phyloP scores from a whole-genome alignment of 176 grass and related monocot genomes.

The Metroxylon sagu region DNA sequence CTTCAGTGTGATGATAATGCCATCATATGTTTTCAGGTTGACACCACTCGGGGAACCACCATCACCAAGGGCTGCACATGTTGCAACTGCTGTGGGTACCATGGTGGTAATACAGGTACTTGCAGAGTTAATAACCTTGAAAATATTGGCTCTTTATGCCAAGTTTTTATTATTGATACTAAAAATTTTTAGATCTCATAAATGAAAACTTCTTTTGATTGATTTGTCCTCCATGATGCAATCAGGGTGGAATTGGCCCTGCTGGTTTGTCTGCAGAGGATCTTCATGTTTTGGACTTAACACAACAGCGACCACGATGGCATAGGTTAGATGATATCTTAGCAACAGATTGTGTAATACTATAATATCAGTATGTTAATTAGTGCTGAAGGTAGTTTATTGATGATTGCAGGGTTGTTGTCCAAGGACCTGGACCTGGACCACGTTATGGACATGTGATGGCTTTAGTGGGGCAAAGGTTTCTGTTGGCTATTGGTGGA shows the following conservation, averaged over 20 bases:
- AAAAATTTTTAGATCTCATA: no score
- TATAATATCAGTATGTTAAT: neutral
- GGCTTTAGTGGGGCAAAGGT: conserved; percentile 95
- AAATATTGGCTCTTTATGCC: neutral
- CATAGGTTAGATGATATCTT: conserved; percentile 50
- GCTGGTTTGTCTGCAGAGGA: conserved; percentile 95
- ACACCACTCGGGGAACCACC: conserved; percentile 91
- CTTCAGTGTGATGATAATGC: neutral
- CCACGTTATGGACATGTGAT: conserved; percentile 95
- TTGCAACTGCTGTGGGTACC: conserved; percentile 92
- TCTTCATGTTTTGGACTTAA: conserved; percentile 93
- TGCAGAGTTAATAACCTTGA: neutral
- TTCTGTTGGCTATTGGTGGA: conserved; percentile 90
- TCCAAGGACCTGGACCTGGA: conserved; percentile 93
- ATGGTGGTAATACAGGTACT: conserved; percentile 99
- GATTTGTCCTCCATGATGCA: conserved; percentile 7
- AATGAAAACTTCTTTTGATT: neutral
- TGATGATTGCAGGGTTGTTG: conserved; percentile 56
- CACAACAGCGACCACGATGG: conserved; percentile 83
- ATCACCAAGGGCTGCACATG: conserved; percentile 96
- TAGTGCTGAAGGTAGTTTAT: neutral
- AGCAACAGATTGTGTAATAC: neutral
- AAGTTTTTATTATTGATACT: no score
- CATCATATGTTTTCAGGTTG: conserved; percentile 42
- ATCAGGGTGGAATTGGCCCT: conserved; percentile 95